Base-by-base conservation (phyloP, 306 rosid genomes). In the Cercis canadensis region DNA sequence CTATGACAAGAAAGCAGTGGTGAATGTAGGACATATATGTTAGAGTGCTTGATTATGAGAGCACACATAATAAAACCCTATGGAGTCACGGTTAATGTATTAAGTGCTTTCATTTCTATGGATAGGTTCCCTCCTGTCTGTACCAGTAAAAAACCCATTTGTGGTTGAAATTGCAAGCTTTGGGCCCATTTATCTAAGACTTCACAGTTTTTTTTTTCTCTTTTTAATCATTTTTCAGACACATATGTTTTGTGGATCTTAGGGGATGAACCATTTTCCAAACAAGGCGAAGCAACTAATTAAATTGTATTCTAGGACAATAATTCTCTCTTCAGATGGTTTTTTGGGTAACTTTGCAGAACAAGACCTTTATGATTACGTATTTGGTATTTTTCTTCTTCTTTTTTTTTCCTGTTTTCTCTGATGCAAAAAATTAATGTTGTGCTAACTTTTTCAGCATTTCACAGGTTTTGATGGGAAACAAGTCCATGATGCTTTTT, bases 1-100 rank as follows among this genome's bases (percentile, higher is more conserved):
- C 87, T 87, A 70, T 69, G 87, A 88, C 83, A 70, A 47, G 74
- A 79, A 67, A 77, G 69, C 80, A 80, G 72, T 61, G 83, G 63
- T 43, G 75, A 78, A 62, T 70, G 77, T 75, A 61, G 53, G 58
- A 65, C 78, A 68, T 54, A 58, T 50, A 45, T 50, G 29, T 77
- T 50, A 24, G 55, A 55, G 80, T 84, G 84, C 65, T 78, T 75
- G 73, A 72, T 81, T 77, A 70, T 68, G 68, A 54, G 71, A 76
- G 72, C 44, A 59, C 79, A 77, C 78, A 65, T 41, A 63, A 34
- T 49, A 75, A 65, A 80, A 57, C 75, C 77, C 52, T 70, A 67
- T 24, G 33, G 57, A 53, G 74, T 66, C 82, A 29, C 10, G 62
- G 24, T 73, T 33, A 49, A 43, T 65, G 72, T 61, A 58, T 21